A percentile compares a stretch with the other conserved stretches of the same genome.
Conservation (phyloP, 2,329 filamentous ascomycete genomes). For the Didymella segeticola region DNA sequence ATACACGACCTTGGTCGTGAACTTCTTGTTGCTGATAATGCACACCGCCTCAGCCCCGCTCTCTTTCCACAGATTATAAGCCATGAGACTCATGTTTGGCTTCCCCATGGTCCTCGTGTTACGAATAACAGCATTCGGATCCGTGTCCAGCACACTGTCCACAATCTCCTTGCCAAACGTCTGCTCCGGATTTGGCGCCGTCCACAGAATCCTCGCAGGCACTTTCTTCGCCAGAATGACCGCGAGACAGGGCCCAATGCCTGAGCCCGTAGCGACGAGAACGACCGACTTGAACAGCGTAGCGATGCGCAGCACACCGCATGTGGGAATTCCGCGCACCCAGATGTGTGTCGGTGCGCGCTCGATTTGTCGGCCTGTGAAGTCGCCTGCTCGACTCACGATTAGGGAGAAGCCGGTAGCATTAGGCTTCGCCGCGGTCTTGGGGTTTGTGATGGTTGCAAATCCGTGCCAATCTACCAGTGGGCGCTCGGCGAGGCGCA, state of each 20-base stretch:
- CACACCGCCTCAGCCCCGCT: constrained; percentile 71
- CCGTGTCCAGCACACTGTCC: constrained; percentile 63
- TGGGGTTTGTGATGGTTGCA: constrained; percentile 48
- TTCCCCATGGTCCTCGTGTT: constrained; percentile 69
- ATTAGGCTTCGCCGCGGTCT: constrained; percentile 8
- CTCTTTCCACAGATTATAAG: constrained; percentile 61
- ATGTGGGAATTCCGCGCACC: constrained; percentile 47
- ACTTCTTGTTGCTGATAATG: constrained; percentile 74
- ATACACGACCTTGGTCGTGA: constrained; percentile 74
- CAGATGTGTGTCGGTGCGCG: constrained; percentile 45
- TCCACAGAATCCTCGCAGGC: constrained; percentile 73
- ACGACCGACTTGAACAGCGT: constrained; percentile 47
- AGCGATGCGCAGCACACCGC: constrained; percentile 46
- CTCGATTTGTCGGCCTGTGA: constrained; percentile 44
- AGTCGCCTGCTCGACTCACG: constrained; percentile 49
- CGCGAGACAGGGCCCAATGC: constrained; percentile 52
- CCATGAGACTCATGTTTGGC: constrained; percentile 67
- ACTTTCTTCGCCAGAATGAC: constrained; percentile 59
- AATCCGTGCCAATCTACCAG: constrained; percentile 50
- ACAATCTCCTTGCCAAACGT: constrained; percentile 70
- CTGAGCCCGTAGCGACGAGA: constrained; percentile 48
- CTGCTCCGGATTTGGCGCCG: constrained; percentile 66
- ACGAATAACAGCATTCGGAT: constrained; percentile 70
- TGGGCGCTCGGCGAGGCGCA: constrained; percentile 42
- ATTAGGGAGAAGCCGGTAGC: constrained; percentile 44